A percentile compares a stretch with the other conserved stretches of the same genome.
These are phyloP conservation scores for Crithidia brevicula DNA, from an alignment of 208 protist species.

Conservation along the genomic window DNA sequence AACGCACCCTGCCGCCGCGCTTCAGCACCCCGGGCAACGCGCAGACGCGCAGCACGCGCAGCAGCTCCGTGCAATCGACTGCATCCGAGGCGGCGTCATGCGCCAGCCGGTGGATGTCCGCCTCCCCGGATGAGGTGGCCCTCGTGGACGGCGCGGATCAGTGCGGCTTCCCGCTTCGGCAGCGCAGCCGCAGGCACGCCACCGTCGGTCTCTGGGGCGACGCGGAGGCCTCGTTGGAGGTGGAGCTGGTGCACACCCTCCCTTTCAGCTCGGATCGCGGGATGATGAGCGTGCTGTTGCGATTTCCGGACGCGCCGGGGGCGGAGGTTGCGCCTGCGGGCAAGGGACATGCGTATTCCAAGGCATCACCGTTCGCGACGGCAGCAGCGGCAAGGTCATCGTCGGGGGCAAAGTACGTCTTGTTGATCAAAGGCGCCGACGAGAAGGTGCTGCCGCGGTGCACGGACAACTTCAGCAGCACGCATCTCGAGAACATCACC, in stretches of 20 bases:
- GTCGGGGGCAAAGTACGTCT: slow-evolving; percentile 34
- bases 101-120: slow-evolving; percentile 65
- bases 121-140: slow-evolving; percentile 93
- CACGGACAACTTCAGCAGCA: slow-evolving; percentile 24
- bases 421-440: slow-evolving; percentile 86
- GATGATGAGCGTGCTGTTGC: slow-evolving; percentile 80
- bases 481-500: slow-evolving; percentile 24
- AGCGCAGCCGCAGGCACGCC: slow-evolving; percentile 43
- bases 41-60: slow-evolving; percentile 7
- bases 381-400: neutral
- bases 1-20: slow-evolving; percentile 31
- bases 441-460: slow-evolving; percentile 72
- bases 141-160: slow-evolving; percentile 82
- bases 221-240: slow-evolving; percentile 16
- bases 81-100: neutral
- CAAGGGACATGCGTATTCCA: neutral
- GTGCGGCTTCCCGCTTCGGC: slow-evolving; percentile 62
- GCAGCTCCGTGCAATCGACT: slow-evolving; percentile 3
- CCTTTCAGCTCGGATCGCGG: slow-evolving; percentile 84
- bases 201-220: slow-evolving; percentile 32
- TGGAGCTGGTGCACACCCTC: slow-evolving; percentile 55
- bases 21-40: neutral
- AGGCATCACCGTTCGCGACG: neutral
- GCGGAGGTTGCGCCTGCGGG: slow-evolving; percentile 20
- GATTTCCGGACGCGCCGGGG: slow-evolving; percentile 14